phyloP scores from a whole-genome alignment of 2,329 filamentous ascomycete species.

The Ceratocystis diversiconidia region DNA sequence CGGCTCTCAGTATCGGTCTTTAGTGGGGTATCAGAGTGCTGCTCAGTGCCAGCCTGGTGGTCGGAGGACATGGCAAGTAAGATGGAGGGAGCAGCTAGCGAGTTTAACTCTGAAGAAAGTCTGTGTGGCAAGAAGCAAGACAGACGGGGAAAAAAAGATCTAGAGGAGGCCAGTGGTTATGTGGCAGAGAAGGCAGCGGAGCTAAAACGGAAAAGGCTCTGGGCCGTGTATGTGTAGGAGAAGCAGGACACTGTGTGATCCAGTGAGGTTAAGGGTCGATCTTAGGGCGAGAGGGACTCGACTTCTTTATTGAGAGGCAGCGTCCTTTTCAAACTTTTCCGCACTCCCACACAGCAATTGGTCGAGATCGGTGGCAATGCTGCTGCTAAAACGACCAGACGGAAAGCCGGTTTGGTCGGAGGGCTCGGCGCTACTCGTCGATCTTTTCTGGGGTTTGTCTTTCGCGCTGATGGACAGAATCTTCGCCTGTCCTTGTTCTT shows the following conservation, averaged over 20 bases:
- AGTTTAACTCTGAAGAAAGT: not conserved
- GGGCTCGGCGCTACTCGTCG: not conserved
- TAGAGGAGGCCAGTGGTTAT: not conserved
- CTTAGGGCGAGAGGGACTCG: not conserved
- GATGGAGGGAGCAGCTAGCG: not conserved
- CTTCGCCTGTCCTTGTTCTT: constrained; percentile 16
- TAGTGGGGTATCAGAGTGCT: not conserved
- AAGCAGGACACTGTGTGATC: not conserved
- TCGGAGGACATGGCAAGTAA: constrained; percentile 1
- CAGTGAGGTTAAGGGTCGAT: not conserved
- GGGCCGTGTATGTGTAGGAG: not conserved
- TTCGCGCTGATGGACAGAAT: constrained; percentile 17
- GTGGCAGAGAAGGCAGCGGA: not conserved
- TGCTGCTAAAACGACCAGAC: not conserved
- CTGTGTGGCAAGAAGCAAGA: not conserved
- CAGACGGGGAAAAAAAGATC: not conserved
- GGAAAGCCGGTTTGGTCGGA: not conserved
- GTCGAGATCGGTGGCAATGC: not conserved
- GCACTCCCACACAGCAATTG: not conserved
- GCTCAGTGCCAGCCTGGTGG: not conserved
- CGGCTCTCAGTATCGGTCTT: not conserved
- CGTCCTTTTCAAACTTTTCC: not conserved
- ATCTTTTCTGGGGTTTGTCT: constrained; percentile 8
- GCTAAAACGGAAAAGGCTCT: not conserved
- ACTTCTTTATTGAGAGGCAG: not conserved